Percentiles rank a stretch among this genome's conserved stretches.
These are phyloP conservation scores for Herpotrichia juniperi DNA, from an alignment of 2,329 filamentous ascomycete genomes.

Conservation along the genomic window DNA sequence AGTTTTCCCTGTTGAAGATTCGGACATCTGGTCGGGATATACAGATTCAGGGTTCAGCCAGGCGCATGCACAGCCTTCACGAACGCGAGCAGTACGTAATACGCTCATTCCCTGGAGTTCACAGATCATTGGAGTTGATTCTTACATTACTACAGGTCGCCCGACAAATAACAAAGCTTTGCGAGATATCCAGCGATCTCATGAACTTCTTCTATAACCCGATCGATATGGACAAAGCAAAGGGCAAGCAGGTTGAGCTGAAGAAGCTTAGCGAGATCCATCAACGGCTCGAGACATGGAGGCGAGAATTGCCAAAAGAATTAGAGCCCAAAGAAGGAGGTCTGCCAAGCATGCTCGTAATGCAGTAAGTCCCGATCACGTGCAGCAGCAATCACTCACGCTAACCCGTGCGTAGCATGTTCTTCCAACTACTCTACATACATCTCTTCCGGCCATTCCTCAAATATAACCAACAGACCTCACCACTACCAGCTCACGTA, in stretches of 20 bases:
- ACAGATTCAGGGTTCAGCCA: constrained; percentile 81
- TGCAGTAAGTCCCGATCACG: constrained; percentile 73
- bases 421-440: constrained; percentile 93
- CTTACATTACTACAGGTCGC: constrained; percentile 54
- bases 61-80: constrained; percentile 75
- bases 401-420: constrained; percentile 72
- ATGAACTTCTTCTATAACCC: constrained; percentile 92
- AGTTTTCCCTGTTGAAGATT: constrained; percentile 87
- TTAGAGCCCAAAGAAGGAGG: constrained; percentile 89
- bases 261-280: constrained; percentile 94
- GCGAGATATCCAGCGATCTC: constrained; percentile 92
- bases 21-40: constrained; percentile 84
- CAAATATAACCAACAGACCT: constrained; percentile 82
- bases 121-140: background rate
- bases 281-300: constrained; percentile 88
- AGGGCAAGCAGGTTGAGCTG: constrained; percentile 81
- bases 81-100: constrained; percentile 70
- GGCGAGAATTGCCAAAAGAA: constrained; percentile 80
- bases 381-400: background rate
- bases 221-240: constrained; percentile 62
- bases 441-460: constrained; percentile 95
- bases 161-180: constrained; percentile 80
- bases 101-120: background rate
- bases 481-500: constrained; percentile 83
- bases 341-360: constrained; percentile 78